Conservation (phyloP, 352 stramenopile species). For the Globisporangium lucens region DNA sequence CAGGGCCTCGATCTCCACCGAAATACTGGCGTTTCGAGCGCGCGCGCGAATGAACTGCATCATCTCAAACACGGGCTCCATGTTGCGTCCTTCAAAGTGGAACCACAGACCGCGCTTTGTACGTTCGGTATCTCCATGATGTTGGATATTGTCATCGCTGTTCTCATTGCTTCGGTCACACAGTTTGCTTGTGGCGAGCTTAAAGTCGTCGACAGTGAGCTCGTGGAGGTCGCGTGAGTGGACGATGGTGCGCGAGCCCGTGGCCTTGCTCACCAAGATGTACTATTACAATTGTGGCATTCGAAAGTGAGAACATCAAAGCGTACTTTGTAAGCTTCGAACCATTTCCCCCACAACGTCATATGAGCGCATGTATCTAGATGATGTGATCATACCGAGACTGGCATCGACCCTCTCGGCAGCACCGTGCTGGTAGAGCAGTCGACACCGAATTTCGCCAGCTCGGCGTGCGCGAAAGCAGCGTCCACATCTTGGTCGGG, state of each 20-base stretch:
- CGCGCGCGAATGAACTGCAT: conserved; percentile 37
- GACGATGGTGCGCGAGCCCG: conserved; percentile 66
- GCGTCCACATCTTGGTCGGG: conserved; percentile 48
- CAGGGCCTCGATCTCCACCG: conserved; percentile 64
- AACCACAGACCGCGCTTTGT: conserved; percentile 29
- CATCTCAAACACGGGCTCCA: conserved; percentile 58
- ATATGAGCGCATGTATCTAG: neutral
- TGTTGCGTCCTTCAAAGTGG: conserved; percentile 75
- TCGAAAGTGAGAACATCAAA: neutral
- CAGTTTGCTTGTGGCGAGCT: conserved; percentile 21
- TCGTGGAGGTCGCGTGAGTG: conserved; percentile 61
- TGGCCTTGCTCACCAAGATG: conserved; percentile 62
- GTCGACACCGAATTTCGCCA: conserved; percentile 47
- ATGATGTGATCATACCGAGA: conserved; percentile 37
- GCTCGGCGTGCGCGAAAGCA: conserved; percentile 45
- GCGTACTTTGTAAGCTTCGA: neutral
- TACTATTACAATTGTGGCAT: conserved; percentile 31
- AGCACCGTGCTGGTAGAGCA: conserved; percentile 34
- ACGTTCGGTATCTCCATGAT: neutral
- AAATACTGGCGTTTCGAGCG: conserved; percentile 28
- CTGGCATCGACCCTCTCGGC: conserved; percentile 47
- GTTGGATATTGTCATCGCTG: neutral
- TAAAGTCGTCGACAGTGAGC: conserved; percentile 44
- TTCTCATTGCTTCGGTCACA: conserved; percentile 11
- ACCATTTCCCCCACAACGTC: neutral